These are phyloP conservation scores for Phytopythium cucurbitacearum DNA, from an alignment of 352 stramenopile genomes.

Conservation along the genomic window DNA sequence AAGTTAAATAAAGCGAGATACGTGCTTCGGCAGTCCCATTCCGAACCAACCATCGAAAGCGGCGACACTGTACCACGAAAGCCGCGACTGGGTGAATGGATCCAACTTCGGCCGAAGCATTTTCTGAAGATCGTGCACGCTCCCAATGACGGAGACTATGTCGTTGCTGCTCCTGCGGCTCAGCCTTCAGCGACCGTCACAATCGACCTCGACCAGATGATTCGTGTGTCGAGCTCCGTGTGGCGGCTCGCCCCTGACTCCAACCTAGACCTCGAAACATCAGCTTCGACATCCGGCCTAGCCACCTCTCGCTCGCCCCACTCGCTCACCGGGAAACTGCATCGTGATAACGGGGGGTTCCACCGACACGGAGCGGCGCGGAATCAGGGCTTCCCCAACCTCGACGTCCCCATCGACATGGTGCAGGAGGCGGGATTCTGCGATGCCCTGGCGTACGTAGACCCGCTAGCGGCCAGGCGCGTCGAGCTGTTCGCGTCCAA, in stretches of 20 bases:
- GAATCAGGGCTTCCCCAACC: constrained; percentile 56
- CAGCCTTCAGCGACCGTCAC: constrained; percentile 16
- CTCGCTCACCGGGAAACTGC: constrained; percentile 31
- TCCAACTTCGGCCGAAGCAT: constrained; percentile 39
- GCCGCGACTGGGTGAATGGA: constrained; percentile 43
- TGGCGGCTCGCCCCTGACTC: constrained; percentile 28
- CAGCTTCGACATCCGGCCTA: constrained; percentile 1
- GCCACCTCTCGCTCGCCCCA: neutral
- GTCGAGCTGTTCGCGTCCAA: constrained; percentile 52
- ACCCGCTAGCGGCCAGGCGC: constrained; percentile 5
- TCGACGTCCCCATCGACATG: constrained; percentile 24
- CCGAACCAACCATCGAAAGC: neutral
- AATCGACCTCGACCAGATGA: constrained; percentile 21
- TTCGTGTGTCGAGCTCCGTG: constrained; percentile 28
- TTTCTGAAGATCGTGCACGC: constrained; percentile 43
- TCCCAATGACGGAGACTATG: constrained; percentile 22
- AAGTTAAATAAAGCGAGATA: neutral
- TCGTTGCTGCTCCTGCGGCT: constrained; percentile 16
- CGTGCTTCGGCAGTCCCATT: neutral
- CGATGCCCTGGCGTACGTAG: neutral
- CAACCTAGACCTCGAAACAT: constrained; percentile 2
- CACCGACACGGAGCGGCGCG: constrained; percentile 46
- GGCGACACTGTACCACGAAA: constrained; percentile 1
- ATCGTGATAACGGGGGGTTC: constrained; percentile 46
- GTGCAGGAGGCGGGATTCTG: constrained; percentile 8